These are phyloP conservation scores for Monilinia polystroma DNA, from an alignment of 2,329 filamentous ascomycete genomes.

Conservation along the genomic window DNA sequence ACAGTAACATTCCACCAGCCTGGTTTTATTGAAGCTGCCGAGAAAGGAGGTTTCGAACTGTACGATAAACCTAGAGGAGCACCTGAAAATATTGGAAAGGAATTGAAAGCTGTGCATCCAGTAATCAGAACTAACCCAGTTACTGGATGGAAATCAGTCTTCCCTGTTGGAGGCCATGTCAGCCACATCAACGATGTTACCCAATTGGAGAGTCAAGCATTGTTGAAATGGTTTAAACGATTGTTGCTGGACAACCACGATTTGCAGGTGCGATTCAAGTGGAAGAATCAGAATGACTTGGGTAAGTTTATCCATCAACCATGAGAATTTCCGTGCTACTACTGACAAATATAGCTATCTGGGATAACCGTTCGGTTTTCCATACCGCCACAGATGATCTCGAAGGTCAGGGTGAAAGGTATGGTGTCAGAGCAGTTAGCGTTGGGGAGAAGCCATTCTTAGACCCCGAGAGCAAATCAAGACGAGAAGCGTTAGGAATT, in stretches of 20 bases:
- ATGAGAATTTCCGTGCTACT: neutral
- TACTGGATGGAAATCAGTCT: slow-evolving; percentile 57
- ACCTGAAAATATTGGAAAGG: slow-evolving; percentile 50
- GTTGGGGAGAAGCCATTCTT: slow-evolving; percentile 53
- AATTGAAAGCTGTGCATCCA: slow-evolving; percentile 52
- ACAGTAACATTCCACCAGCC: slow-evolving; percentile 55
- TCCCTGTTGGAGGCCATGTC: slow-evolving; percentile 52
- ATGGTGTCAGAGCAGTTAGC: slow-evolving; percentile 49
- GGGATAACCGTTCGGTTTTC: slow-evolving; percentile 56
- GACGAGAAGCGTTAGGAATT: slow-evolving; percentile 43
- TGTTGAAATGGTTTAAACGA: slow-evolving; percentile 53
- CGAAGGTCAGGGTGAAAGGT: slow-evolving; percentile 47
- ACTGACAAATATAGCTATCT: slow-evolving; percentile 45
- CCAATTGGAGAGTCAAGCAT: slow-evolving; percentile 48
- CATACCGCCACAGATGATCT: slow-evolving; percentile 57
- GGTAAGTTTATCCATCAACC: slow-evolving; percentile 9
- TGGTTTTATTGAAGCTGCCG: slow-evolving; percentile 50
- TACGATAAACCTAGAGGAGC: slow-evolving; percentile 49
- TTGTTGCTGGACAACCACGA: slow-evolving; percentile 56
- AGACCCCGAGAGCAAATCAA: slow-evolving; percentile 47
- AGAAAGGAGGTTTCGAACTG: slow-evolving; percentile 46
- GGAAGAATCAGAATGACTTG: slow-evolving; percentile 42
- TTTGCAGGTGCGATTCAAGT: slow-evolving; percentile 49
- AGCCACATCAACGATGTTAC: slow-evolving; percentile 52
- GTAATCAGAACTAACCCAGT: slow-evolving; percentile 58